Conservation (phyloP, 2,329 filamentous ascomycete genomes). For the Clarireedia paspali region DNA sequence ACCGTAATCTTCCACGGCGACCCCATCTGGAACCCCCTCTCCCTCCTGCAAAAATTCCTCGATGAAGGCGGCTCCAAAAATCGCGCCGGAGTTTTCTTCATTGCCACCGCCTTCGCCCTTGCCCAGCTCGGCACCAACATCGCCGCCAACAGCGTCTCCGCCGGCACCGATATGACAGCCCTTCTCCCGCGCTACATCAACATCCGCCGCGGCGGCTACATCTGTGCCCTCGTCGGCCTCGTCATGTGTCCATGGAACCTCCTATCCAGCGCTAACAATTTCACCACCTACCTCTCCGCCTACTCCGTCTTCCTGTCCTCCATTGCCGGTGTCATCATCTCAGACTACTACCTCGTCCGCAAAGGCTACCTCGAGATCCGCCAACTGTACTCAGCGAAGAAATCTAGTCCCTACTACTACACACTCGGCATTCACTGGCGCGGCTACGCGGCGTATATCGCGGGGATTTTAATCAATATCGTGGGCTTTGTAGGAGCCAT, state of each 20-base stretch:
- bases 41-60: slow-evolving; percentile 59
- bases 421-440: slow-evolving; percentile 71
- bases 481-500: slow-evolving; percentile 84
- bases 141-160: slow-evolving; percentile 77
- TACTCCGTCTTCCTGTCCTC: slow-evolving; percentile 93
- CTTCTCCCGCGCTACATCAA: slow-evolving; percentile 72
- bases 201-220: slow-evolving; percentile 80
- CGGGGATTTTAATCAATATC: slow-evolving; percentile 81
- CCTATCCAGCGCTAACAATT: slow-evolving; percentile 66
- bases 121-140: slow-evolving; percentile 85
- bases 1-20: slow-evolving; percentile 55
- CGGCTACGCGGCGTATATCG: slow-evolving; percentile 73
- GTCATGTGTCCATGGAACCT: slow-evolving; percentile 85
- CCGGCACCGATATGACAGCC: slow-evolving; percentile 69
- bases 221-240: slow-evolving; percentile 72
- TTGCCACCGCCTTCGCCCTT: slow-evolving; percentile 62
- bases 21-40: slow-evolving; percentile 67
- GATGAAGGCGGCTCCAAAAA: slow-evolving; percentile 60
- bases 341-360: slow-evolving; percentile 82
- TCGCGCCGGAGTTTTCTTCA: slow-evolving; percentile 69
- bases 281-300: slow-evolving; percentile 84
- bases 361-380: slow-evolving; percentile 72
- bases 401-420: slow-evolving; percentile 64
- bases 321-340: slow-evolving; percentile 84
- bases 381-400: slow-evolving; percentile 68